Base-by-base conservation (phyloP, 352 stramenopile species). In the Labyrinthula sp. region DNA sequence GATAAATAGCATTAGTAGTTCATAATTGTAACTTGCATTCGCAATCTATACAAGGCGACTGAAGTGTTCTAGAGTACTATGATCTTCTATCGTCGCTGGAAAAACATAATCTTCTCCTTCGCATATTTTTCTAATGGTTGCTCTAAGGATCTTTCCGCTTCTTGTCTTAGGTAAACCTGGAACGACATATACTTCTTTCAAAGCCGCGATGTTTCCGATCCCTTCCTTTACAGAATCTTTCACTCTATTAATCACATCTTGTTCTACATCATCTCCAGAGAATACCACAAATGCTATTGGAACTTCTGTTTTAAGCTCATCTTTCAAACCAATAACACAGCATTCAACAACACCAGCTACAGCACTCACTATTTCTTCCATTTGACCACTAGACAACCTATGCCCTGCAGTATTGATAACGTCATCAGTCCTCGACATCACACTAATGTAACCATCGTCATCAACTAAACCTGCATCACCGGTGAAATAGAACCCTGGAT, bases 351-450 rank as follows among this genome's bases (percentile, higher is more conserved):
- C 65, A 48, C 79, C 68, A 3, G 65, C 62, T 33, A 84, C 74
- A 36, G 66, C 56, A 45, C 79, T 66, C 18, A 90, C 64, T 10
- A 79, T 69, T 57, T 85, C 73, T 65, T 90, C 78, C 29, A 90
- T 81, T 7, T 65, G 70, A 29, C 74, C 77, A 12, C 75, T 85
- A 30, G 64, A 75, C 2, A 90, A 65, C 12, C 77, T 64, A 45
- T 90, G 77, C 3, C 75, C 77, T 0, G 75, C 67, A 23, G 80
- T 72, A 37, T 87, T 87, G 43, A 90, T 86, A 29, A 85, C 67
- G 50, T 90, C 77, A 59, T 90, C 77, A 3, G 70, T 82, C 56
- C 78, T 59, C 6, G 68, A 75, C 73, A 87, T 87, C 24, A 90
- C 73, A 39, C 77, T 76, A 39, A 88, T 65, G 45, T 86, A 88